Evolutionary conservation across 768 basidiomycete species (phyloP).

Genomic region (Heimioporus sp.): DNA sequence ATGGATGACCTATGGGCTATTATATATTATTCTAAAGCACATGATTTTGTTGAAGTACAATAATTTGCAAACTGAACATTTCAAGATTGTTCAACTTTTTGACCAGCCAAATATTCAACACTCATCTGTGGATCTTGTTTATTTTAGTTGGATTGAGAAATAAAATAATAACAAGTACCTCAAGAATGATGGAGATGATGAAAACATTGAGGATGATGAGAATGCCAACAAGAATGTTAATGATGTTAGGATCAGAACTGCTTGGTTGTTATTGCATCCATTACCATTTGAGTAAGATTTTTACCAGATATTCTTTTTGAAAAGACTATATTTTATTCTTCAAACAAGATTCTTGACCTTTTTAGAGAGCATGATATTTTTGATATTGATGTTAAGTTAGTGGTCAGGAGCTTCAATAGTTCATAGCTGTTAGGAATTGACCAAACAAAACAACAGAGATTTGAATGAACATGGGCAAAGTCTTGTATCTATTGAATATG

Average conservation of each 20-base stretch:
- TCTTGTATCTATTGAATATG: no score
- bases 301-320: background rate
- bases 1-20: slow-evolving; percentile 30
- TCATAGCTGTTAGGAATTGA: background rate
- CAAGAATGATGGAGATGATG: no score
- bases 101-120: slow-evolving; percentile 19
- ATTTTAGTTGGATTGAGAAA: background rate
- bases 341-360: background rate
- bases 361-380: background rate
- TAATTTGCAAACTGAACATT: slow-evolving; percentile 31
- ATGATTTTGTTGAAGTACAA: slow-evolving; percentile 31
- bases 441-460: no score
- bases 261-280: background rate
- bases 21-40: slow-evolving; percentile 33
- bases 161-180: background rate
- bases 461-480: no score
- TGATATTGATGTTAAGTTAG: background rate
- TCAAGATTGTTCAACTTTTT: slow-evolving; percentile 31
- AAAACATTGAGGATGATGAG: no score
- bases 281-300: background rate
- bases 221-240: no score
- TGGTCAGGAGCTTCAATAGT: background rate
- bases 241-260: no score
- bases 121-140: slow-evolving; percentile 24
- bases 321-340: background rate